Conservation (phyloP, 257 asterid genomes). For the Fraxinus americana region DNA sequence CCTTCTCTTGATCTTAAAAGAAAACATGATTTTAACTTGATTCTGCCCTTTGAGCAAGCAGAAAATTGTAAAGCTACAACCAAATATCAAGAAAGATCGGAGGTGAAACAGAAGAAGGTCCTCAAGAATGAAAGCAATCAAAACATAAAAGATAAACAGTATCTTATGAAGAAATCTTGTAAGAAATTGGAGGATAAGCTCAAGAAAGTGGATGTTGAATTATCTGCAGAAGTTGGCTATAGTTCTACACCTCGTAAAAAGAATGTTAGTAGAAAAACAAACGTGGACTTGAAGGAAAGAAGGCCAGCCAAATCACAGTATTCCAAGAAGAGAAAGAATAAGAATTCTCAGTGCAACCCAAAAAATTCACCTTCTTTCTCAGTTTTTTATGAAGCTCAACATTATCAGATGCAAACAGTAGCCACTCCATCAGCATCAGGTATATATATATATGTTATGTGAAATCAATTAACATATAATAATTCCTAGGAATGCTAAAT, state of each 20-base stretch:
- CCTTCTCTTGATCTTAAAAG: slow-evolving; percentile 2
- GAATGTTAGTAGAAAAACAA: slow-evolving; percentile 25
- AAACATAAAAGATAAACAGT: not conserved
- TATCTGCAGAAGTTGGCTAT: too few species aligned
- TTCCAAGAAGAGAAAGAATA: slow-evolving; percentile 23
- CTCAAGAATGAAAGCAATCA: not conserved
- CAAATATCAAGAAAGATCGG: slow-evolving; percentile 7
- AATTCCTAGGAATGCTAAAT: not conserved
- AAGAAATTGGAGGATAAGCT: slow-evolving; percentile 20
- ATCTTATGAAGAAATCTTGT: slow-evolving; percentile 3
- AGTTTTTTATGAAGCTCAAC: not conserved
- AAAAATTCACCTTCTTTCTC: not conserved
- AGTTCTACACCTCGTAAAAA: not conserved
- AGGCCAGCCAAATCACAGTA: slow-evolving; percentile 30
- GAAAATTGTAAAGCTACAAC: slow-evolving; percentile 1
- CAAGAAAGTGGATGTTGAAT: slow-evolving; percentile 1
- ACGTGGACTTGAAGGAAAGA: slow-evolving; percentile 32
- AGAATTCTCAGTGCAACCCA: slow-evolving; percentile 13
- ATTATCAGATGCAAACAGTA: slow-evolving; percentile 21
- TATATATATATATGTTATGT: slow-evolving; percentile 5
- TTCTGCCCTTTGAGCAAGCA: slow-evolving; percentile 21
- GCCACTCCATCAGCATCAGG: slow-evolving; percentile 23
- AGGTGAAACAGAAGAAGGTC: slow-evolving; percentile 7
- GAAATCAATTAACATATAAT: too few species aligned
- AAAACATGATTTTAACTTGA: not conserved